phyloP scores from a whole-genome alignment of 2,329 filamentous ascomycete genomes.

The Leptographium procerum region DNA sequence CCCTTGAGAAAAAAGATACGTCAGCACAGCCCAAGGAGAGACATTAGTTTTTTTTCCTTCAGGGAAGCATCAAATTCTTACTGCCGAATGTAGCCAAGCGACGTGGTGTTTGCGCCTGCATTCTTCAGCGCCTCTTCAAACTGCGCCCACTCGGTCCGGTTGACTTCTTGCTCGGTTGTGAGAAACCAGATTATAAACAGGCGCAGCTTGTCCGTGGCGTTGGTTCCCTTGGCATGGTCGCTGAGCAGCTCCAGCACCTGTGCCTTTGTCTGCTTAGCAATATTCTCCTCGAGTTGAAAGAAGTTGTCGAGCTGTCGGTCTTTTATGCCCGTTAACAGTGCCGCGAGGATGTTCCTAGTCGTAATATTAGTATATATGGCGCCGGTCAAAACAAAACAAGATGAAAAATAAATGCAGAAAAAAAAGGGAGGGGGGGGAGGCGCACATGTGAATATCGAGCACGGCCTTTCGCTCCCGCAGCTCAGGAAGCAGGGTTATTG shows the following conservation, averaged over 20 bases:
- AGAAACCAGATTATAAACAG: constrained; percentile 96
- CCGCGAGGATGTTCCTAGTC: constrained; percentile 65
- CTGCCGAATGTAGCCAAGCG: constrained; percentile 79
- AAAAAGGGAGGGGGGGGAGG: background rate
- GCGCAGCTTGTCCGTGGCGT: constrained; percentile 79
- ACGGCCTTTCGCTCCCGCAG: constrained; percentile 84
- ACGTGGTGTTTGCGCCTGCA: constrained; percentile 64
- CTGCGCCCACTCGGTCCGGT: constrained; percentile 67
- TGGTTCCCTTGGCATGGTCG: constrained; percentile 67
- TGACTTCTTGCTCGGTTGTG: constrained; percentile 83
- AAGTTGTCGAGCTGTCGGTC: constrained; percentile 91
- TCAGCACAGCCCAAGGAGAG: background rate
- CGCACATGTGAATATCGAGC: constrained; percentile 88
- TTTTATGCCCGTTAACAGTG: constrained; percentile 68
- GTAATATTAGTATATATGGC: background rate
- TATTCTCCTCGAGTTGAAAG: constrained; percentile 88
- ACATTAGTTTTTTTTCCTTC: background rate
- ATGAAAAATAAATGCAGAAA: background rate
- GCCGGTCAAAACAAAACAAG: too few relatives aligned
- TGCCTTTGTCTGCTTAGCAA: constrained; percentile 79
- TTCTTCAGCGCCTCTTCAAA: constrained; percentile 75
- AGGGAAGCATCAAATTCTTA: constrained; percentile 31
- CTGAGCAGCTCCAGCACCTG: constrained; percentile 83
- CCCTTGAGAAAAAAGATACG: constrained; percentile 1
- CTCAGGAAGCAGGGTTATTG: constrained; percentile 85